Conservation (phyloP, 352 stramenopile species). For the Globisporangium recalcitrans region DNA sequence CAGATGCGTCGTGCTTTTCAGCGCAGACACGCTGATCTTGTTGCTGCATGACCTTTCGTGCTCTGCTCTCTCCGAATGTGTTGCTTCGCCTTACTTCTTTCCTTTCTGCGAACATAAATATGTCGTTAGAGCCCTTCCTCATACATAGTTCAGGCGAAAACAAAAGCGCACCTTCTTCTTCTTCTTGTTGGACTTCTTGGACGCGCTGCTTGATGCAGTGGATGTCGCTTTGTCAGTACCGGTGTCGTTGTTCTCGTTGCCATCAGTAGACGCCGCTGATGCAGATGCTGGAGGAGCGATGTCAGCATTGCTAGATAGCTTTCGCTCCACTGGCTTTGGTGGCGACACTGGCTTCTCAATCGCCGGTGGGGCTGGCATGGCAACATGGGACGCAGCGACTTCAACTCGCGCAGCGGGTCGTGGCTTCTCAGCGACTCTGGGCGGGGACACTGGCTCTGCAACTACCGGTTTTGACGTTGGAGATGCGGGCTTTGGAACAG, state of each 20-base stretch:
- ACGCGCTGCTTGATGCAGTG: slow-evolving; percentile 24
- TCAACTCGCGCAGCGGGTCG: slow-evolving; percentile 4
- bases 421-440: background rate
- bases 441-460: background rate
- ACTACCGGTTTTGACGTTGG: background rate
- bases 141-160: too few species aligned
- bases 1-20: background rate
- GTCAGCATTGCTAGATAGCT: background rate
- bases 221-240: slow-evolving; percentile 22
- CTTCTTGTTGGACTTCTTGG: slow-evolving; percentile 69
- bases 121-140: too few species aligned
- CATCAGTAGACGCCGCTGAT: slow-evolving; percentile 1
- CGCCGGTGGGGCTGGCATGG: slow-evolving; percentile 5
- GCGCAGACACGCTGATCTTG: background rate
- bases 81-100: slow-evolving; percentile 1
- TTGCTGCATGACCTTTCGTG: background rate
- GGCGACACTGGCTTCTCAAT: slow-evolving; percentile 19
- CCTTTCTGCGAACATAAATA: background rate
- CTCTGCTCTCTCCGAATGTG: background rate
- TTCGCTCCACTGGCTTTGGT: slow-evolving; percentile 15
- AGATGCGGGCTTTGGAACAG: background rate
- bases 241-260: slow-evolving; percentile 33
- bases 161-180: slow-evolving; percentile 33
- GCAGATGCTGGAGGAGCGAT: background rate
- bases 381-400: slow-evolving; percentile 9